Evolutionary conservation across 2,329 filamentous ascomycete genomes (phyloP).

Genomic region (Teratosphaeria destructans): DNA sequence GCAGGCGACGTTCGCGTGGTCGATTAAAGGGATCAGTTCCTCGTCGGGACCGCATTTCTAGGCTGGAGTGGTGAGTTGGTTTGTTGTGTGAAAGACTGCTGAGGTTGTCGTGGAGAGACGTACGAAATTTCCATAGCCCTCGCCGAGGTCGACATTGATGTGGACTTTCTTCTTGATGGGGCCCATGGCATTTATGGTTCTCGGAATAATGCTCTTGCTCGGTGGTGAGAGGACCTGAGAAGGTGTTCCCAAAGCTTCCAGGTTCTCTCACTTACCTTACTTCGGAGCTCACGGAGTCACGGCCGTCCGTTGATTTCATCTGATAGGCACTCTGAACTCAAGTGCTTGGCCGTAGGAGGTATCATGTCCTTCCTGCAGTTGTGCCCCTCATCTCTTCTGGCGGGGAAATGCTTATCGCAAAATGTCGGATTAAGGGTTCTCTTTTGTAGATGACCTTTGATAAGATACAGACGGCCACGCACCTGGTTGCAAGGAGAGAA

Average conservation of each 20-base stretch:
- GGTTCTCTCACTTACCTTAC: background rate
- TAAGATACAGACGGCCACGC: background rate
- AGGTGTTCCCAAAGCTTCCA: background rate
- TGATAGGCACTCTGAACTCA: background rate
- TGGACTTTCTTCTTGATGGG: slow-evolving; percentile 43
- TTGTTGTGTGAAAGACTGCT: background rate
- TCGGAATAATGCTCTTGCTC: background rate
- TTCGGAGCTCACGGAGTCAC: background rate
- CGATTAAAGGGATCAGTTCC: slow-evolving; percentile 50
- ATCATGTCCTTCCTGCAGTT: background rate
- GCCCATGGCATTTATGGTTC: slow-evolving; percentile 27
- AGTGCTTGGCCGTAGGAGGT: background rate
- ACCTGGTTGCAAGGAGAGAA: no score
- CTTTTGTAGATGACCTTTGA: background rate
- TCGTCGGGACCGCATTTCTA: slow-evolving; percentile 46
- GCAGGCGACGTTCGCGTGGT: slow-evolving; percentile 54
- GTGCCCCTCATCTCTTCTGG: background rate
- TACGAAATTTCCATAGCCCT: slow-evolving; percentile 40
- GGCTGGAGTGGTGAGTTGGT: background rate
- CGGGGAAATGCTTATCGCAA: background rate
- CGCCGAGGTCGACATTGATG: slow-evolving; percentile 46
- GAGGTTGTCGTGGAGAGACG: background rate
- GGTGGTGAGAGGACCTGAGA: background rate
- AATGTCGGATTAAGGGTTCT: background rate
- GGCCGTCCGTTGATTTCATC: background rate